phyloP scores from a whole-genome alignment of 129 eudicot genomes.

The Deinandra increscens region DNA sequence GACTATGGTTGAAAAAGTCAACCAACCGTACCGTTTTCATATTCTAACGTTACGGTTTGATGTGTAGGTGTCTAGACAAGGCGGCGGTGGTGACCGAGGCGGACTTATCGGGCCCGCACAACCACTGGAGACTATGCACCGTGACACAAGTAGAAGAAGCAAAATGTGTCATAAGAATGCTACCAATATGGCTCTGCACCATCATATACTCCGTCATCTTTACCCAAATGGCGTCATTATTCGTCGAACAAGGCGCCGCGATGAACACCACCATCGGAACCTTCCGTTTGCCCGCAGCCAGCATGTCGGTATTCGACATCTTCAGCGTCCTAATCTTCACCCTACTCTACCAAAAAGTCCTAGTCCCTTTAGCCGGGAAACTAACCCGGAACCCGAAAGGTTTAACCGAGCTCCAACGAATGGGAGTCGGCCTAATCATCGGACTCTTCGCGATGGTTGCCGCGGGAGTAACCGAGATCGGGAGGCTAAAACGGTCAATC shows the following conservation, averaged over 20 bases:
- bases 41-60: neutral
- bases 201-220: conserved; percentile 77
- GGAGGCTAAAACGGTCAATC: conserved; percentile 41
- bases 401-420: conserved; percentile 68
- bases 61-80: conserved; percentile 62
- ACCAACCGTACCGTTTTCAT: no score
- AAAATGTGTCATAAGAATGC: conserved; percentile 65
- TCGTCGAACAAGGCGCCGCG: conserved; percentile 76
- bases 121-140: conserved; percentile 70
- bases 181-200: conserved; percentile 90
- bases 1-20: no score
- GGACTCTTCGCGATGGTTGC: conserved; percentile 72
- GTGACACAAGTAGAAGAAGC: conserved; percentile 92
- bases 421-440: conserved; percentile 73
- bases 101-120: conserved; percentile 29
- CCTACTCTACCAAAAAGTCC: conserved; percentile 43
- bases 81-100: conserved; percentile 51
- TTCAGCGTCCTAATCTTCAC: conserved; percentile 63
- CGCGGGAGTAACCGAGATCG: conserved; percentile 58
- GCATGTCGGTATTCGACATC: conserved; percentile 81
- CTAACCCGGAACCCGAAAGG: conserved; percentile 67
- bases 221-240: conserved; percentile 85
- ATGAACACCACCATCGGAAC: conserved; percentile 48
- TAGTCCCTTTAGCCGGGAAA: conserved; percentile 53
- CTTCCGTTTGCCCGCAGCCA: conserved; percentile 69